Base-by-base conservation (phyloP, 2,329 filamentous ascomycete genomes). In the Colletotrichum destructivum region DNA sequence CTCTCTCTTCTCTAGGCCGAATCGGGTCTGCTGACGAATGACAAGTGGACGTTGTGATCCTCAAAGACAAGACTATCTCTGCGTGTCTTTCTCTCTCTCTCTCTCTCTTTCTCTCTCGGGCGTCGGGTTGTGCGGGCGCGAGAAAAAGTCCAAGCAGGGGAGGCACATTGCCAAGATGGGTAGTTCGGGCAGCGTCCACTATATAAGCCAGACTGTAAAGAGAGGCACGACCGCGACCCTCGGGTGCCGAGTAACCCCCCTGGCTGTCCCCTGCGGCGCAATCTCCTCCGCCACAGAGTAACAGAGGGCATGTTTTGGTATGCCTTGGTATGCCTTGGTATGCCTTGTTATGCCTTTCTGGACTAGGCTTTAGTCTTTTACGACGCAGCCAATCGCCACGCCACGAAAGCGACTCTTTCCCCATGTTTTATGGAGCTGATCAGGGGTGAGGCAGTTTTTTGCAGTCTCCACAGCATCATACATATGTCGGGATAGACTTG, bases 51-150 rank as follows among this genome's bases (percentile, higher is more conserved):
- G 51, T 18, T 40, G 52, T n/a, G 65, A 47, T 31, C 26, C 35
- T 49, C 26, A 26, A 67, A 35, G 26, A 16, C 42, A 47, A 21
- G 35, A 38, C 13, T 62, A 23, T 61, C 23, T 61, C 42, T 26
- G 26, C 26, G 26, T 26, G 26, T n/a, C n/a, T n/a, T n/a, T n/a
- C n/a, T 26, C 26, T 26, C 26, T 26, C 26, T 26, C 26, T 26
- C 3, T 26, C 3, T 26, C 26, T 26, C 26, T 57, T 12, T 52
- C 47, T 57, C 15, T 52, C 47, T 54, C 64, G 64, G 61, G 26
- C n/a, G 40, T 49, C 66, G 66, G 66, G 42, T 59, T 57, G 42
- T 46, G 51, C 61, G 66, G 66, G 46, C 59, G 59, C 59, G 35
- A 42, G n/a, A 23, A 38, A 26, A 26, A 4, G 2, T 2, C 44